Evolutionary conservation across 495 filamentous ascomycete species (phyloP).

Genomic region (Penicillium coprophilum): DNA sequence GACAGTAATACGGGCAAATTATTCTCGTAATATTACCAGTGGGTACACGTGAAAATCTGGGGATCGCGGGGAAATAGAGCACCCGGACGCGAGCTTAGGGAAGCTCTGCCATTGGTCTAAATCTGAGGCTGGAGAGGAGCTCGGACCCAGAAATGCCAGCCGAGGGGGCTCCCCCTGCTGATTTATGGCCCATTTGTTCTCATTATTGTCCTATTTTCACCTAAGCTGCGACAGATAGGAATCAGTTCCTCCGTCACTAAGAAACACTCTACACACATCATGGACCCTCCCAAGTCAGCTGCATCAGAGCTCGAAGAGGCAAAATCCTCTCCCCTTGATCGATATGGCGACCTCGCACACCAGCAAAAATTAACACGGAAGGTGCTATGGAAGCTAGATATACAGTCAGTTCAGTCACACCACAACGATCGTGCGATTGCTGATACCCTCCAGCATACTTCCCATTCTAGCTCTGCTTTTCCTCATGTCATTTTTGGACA

Average conservation of each 20-base stretch:
- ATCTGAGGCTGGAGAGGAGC: not conserved
- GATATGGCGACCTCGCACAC: conserved; percentile 16
- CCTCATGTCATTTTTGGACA: conserved; percentile 50
- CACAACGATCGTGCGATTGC: no score
- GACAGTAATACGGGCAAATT: not conserved
- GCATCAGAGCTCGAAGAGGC: conserved; percentile 21
- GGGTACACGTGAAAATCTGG: not conserved
- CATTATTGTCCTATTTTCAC: not conserved
- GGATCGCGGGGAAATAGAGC: conserved; percentile 6
- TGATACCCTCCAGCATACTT: conserved; percentile 45
- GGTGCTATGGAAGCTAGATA: conserved; percentile 55
- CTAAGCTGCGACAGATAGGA: not conserved
- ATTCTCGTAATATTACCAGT: not conserved
- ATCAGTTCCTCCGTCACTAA: conserved; percentile 7
- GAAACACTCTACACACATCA: conserved; percentile 3
- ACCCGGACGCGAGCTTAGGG: not conserved
- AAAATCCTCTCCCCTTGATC: conserved; percentile 16
- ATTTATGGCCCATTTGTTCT: not conserved
- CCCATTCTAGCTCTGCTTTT: conserved; percentile 61
- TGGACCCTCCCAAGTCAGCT: conserved; percentile 21
- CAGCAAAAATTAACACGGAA: conserved; percentile 33
- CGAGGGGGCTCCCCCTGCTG: conserved; percentile 3
- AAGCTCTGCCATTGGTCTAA: not conserved
- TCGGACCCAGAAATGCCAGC: conserved; percentile 18
- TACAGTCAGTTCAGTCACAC: conserved; percentile 38